phyloP scores from a whole-genome alignment of 169 alveolate species.

The Cardiosporidium cionae region DNA sequence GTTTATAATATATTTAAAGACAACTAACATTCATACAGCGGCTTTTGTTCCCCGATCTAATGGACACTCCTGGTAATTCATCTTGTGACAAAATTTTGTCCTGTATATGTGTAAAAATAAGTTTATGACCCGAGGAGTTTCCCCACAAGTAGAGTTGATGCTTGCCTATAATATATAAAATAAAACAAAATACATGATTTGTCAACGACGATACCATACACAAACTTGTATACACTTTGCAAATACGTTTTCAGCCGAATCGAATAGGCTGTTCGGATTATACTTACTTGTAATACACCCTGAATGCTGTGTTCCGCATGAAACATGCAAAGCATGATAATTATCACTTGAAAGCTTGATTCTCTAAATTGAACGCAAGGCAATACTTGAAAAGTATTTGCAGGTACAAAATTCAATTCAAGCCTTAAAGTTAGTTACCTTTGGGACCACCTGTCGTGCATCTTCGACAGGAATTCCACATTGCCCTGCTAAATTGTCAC shows the following conservation, averaged over 20 bases:
- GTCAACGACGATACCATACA: neutral
- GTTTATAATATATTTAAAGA: too few species aligned
- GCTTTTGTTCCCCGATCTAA: constrained; percentile 56
- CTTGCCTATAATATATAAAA: constrained; percentile 22
- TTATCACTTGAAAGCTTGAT: too few species aligned
- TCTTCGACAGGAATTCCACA: neutral
- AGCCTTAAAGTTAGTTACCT: too few species aligned
- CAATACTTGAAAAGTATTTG: neutral
- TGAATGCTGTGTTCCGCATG: neutral
- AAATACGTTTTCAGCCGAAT: neutral
- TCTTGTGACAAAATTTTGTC: constrained; percentile 53
- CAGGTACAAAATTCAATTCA: neutral
- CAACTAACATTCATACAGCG: constrained; percentile 30
- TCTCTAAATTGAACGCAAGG: neutral
- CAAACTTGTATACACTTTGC: too few species aligned
- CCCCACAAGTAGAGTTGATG: constrained; percentile 71
- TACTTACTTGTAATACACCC: neutral
- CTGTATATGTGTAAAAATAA: constrained; percentile 61
- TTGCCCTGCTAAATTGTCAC: neutral
- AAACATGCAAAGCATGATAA: neutral
- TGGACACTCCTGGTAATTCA: constrained; percentile 68
- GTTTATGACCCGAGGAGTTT: constrained; percentile 66
- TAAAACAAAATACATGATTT: neutral
- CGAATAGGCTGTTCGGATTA: neutral
- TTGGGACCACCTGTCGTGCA: neutral